Percentiles rank a stretch among this genome's conserved stretches.
Evolutionary conservation across 768 basidiomycete genomes (phyloP).

Genomic region (Mrakia gelida): DNA sequence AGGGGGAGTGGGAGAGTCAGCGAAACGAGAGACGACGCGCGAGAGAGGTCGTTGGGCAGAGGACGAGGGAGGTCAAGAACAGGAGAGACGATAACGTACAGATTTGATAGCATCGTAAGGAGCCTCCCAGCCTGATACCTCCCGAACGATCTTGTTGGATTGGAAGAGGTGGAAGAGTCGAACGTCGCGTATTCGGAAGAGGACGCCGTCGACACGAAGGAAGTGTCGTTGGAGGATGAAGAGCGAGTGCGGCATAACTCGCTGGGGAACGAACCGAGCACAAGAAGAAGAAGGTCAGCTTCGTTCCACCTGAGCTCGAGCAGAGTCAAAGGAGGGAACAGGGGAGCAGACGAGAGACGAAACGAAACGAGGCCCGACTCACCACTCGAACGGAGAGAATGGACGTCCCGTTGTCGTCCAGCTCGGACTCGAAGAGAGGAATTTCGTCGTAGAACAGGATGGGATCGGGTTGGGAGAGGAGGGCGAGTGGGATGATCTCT

Average conservation of each 20-base stretch:
- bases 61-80: neutral
- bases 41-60: neutral
- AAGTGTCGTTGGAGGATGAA: slow-evolving; percentile 87
- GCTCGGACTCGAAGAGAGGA: slow-evolving; percentile 89
- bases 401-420: slow-evolving; percentile 94
- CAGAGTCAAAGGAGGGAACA: neutral
- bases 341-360: neutral
- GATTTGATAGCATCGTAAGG: slow-evolving; percentile 73
- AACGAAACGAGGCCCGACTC: slow-evolving; percentile 43
- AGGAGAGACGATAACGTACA: slow-evolving; percentile 47
- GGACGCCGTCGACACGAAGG: slow-evolving; percentile 89
- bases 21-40: neutral
- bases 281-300: neutral
- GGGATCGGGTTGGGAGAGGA: slow-evolving; percentile 84
- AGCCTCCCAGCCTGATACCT: slow-evolving; percentile 86
- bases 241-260: slow-evolving; percentile 93
- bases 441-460: slow-evolving; percentile 98
- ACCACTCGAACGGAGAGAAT: slow-evolving; percentile 80
- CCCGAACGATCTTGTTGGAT: slow-evolving; percentile 58
- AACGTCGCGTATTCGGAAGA: slow-evolving; percentile 85
- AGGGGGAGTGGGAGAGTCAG: neutral
- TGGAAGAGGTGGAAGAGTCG: slow-evolving; percentile 81
- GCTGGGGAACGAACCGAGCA: slow-evolving; percentile 50
- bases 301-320: neutral
- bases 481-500: slow-evolving; percentile 68